Evolutionary conservation across 305 asterid species (phyloP).

Genomic region (Solanum hybrid): DNA sequence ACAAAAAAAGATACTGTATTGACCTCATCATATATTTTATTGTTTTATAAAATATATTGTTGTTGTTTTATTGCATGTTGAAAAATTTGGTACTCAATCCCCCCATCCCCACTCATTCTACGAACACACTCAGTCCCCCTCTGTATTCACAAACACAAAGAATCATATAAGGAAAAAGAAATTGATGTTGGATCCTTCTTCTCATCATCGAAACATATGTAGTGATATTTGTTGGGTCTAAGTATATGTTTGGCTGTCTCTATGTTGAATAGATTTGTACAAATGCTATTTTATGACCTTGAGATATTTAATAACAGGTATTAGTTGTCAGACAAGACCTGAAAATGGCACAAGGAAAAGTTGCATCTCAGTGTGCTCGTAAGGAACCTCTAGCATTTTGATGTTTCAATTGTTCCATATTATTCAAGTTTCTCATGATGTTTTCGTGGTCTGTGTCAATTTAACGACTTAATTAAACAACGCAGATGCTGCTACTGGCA

Average conservation of each 20-base stretch:
- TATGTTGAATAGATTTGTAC: not conserved
- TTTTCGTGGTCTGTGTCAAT: not conserved
- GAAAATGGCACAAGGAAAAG: conserved; percentile 88
- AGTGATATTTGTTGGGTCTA: not conserved
- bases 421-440: not conserved
- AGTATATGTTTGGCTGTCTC: not conserved
- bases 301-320: conserved; percentile 39
- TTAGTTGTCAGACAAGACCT: conserved; percentile 90
- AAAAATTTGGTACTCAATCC: not conserved
- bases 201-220: not conserved
- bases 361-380: conserved; percentile 99
- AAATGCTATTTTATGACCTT: conserved; percentile 3
- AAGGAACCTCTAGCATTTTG: conserved; percentile 24
- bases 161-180: not conserved
- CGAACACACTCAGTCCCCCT: not conserved
- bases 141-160: not conserved
- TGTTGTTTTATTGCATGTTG: not conserved
- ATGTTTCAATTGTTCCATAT: not conserved
- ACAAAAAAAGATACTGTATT: not conserved
- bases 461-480: not conserved
- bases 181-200: not conserved
- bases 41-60: not conserved
- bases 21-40: not conserved
- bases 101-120: not conserved
- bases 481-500: conserved; percentile 96